phyloP scores from a whole-genome alignment of 2,329 filamentous ascomycete species.

The Diaporthe citriasiana region DNA sequence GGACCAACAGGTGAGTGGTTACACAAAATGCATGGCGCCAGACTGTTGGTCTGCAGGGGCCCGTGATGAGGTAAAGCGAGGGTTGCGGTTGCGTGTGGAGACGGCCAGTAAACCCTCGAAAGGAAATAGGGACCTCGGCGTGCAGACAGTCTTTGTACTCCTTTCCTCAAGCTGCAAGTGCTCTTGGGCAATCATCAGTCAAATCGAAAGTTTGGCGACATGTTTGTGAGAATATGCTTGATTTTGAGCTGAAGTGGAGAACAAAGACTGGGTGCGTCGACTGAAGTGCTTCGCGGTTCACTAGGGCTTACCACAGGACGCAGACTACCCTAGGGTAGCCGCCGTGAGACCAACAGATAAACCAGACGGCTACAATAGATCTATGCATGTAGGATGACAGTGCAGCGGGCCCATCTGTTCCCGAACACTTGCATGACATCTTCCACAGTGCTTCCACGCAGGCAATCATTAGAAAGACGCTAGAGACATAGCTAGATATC shows the following conservation, averaged over 20 bases:
- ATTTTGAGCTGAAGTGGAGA: neutral
- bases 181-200: neutral
- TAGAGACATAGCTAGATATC: neutral
- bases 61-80: neutral
- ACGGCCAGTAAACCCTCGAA: neutral
- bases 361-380: neutral
- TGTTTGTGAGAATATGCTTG: neutral
- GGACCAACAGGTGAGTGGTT: neutral
- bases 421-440: neutral
- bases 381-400: neutral
- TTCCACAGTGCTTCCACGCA: too few species aligned
- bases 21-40: conserved; percentile 14
- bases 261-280: neutral
- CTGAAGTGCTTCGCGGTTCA: neutral
- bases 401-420: neutral
- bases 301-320: neutral
- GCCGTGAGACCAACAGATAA: neutral
- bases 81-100: neutral
- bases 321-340: neutral
- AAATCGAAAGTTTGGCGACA: neutral
- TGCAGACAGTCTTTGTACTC: neutral
- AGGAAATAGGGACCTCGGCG: neutral
- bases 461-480: neutral
- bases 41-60: conserved; percentile 4
- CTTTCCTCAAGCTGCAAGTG: conserved; percentile 4